Conservation (phyloP, 768 basidiomycete genomes). For the Trametes cinnabarina region DNA sequence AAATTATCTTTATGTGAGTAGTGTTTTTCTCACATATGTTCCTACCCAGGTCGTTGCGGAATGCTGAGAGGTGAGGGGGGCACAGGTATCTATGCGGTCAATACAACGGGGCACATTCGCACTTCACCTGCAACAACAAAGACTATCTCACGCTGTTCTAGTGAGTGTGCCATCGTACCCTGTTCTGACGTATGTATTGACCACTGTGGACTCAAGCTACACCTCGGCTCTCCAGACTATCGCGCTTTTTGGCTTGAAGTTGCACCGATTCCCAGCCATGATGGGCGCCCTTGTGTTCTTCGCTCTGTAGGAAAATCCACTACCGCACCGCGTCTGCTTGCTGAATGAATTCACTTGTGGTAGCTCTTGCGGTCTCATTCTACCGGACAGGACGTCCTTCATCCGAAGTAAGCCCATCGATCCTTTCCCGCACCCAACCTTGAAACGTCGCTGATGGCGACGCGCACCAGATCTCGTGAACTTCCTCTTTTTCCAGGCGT, state of each 20-base stretch:
- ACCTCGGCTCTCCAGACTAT: constrained; percentile 52
- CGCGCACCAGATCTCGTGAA: constrained; percentile 53
- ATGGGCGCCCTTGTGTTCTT: constrained; percentile 58
- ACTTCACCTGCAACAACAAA: constrained; percentile 43
- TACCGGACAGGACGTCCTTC: constrained; percentile 40
- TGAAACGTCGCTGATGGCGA: constrained; percentile 4
- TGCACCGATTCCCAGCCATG: constrained; percentile 65
- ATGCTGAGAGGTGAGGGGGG: neutral
- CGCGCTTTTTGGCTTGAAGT: constrained; percentile 66
- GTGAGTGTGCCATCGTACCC: constrained; percentile 18
- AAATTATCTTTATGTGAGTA: constrained; percentile 47
- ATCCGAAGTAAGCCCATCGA: constrained; percentile 35
- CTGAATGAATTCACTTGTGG: constrained; percentile 25
- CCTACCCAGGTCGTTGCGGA: too few relatives aligned
- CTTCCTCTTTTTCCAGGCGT: constrained; percentile 75
- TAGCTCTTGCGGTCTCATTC: constrained; percentile 36
- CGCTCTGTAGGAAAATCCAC: constrained; percentile 39
- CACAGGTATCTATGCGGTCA: constrained; percentile 43
- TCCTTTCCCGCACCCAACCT: neutral
- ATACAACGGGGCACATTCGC: constrained; percentile 29
- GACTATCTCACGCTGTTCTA: constrained; percentile 41
- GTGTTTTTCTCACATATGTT: too few relatives aligned
- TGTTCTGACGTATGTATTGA: neutral
- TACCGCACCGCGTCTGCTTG: neutral
- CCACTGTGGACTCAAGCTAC: constrained; percentile 36